Conservation (phyloP, 108 stramenopile genomes). For the Nitzschia sp. region DNA sequence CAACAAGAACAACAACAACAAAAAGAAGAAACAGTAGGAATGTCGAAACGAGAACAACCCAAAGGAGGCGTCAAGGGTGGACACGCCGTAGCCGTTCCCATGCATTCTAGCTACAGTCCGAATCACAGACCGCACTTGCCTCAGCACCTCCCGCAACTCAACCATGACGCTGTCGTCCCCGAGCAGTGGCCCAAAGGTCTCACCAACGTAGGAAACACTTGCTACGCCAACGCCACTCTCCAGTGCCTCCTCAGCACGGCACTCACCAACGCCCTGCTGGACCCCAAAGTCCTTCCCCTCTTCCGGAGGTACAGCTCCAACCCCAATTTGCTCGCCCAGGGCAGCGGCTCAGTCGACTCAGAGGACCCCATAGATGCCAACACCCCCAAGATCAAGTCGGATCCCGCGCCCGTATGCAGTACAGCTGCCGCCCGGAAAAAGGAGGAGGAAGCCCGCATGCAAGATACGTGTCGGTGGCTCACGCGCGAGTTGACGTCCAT, state of each 20-base stretch:
- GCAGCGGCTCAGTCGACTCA: slow-evolving; percentile 70
- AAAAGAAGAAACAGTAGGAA: background rate
- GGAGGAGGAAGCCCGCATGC: slow-evolving; percentile 34
- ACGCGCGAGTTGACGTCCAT: slow-evolving; percentile 74
- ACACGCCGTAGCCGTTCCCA: background rate
- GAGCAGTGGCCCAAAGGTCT: slow-evolving; percentile 64
- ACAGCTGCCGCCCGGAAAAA: slow-evolving; percentile 19
- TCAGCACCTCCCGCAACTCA: background rate
- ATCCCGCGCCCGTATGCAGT: slow-evolving; percentile 20
- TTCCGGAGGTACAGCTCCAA: slow-evolving; percentile 81
- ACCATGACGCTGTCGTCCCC: background rate
- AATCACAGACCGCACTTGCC: background rate
- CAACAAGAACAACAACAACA: background rate
- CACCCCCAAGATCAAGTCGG: background rate
- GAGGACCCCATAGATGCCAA: slow-evolving; percentile 29
- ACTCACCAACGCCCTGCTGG: slow-evolving; percentile 66
- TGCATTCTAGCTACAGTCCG: background rate
- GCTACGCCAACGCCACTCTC: slow-evolving; percentile 81
- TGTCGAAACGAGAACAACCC: background rate
- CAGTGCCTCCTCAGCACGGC: slow-evolving; percentile 79
- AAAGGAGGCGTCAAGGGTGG: slow-evolving; percentile 25
- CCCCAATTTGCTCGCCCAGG: slow-evolving; percentile 61
- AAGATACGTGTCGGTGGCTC: slow-evolving; percentile 68
- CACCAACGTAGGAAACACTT: slow-evolving; percentile 81
- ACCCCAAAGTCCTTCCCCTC: slow-evolving; percentile 61